phyloP scores from a whole-genome alignment of 2,329 filamentous ascomycete genomes.

The Phialemoniopsis sp. region DNA sequence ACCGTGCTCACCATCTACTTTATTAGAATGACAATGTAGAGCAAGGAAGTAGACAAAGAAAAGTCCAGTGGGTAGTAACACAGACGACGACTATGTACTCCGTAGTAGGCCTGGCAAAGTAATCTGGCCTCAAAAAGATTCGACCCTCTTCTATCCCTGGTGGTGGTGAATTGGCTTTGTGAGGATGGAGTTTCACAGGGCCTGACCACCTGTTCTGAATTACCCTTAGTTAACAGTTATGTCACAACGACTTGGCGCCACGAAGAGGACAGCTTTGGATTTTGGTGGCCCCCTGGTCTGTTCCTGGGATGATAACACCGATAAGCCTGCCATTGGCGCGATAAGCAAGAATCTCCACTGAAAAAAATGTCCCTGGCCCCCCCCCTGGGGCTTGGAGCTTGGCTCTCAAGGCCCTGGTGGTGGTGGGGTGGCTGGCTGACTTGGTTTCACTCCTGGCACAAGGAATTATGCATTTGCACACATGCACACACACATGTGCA shows the following conservation, averaged over 20 bases:
- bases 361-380: no score
- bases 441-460: no score
- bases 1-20: no score
- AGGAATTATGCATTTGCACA: no score
- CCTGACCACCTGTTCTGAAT: no score
- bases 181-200: neutral
- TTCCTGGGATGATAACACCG: conserved; percentile 6
- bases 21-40: no score
- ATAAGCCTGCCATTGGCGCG: conserved; percentile 7
- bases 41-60: neutral
- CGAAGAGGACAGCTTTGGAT: conserved; percentile 11
- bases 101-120: neutral
- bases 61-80: neutral
- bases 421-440: no score
- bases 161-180: neutral
- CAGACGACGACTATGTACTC: neutral
- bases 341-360: conserved; percentile 3
- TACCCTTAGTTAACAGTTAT: no score
- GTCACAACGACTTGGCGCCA: no score
- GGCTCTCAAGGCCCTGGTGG: no score
- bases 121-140: conserved; percentile 2
- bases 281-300: neutral
- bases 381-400: no score
- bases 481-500: no score
- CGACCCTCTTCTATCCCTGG: neutral